Evolutionary conservation across 495 filamentous ascomycete species (phyloP).

Genomic region (Penicillium tannophilum): DNA sequence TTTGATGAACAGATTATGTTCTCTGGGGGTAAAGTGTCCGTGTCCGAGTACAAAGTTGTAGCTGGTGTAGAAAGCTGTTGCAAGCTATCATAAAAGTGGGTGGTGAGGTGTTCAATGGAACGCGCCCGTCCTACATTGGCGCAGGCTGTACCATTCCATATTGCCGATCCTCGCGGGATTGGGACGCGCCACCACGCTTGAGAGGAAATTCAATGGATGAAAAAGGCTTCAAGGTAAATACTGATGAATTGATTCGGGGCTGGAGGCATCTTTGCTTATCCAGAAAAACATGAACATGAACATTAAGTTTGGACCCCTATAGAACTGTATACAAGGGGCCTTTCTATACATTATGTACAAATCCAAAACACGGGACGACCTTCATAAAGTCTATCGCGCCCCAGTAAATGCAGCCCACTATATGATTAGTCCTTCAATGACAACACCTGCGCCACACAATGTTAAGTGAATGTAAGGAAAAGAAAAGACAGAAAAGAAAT

Average conservation of each 20-base stretch:
- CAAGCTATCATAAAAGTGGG: too few relatives aligned
- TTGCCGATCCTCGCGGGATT: too few relatives aligned
- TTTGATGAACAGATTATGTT: too few relatives aligned
- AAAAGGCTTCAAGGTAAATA: not conserved
- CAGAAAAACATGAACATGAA: not conserved
- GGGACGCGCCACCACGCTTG: too few relatives aligned
- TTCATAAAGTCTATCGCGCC: slow-evolving; percentile 3
- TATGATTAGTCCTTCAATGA: slow-evolving; percentile 17
- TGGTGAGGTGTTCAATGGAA: too few relatives aligned
- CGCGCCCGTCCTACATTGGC: too few relatives aligned
- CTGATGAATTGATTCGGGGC: not conserved
- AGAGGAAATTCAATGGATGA: not conserved
- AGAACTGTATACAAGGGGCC: slow-evolving; percentile 1
- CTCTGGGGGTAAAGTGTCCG: too few relatives aligned
- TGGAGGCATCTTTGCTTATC: not conserved
- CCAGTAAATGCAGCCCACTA: slow-evolving; percentile 6
- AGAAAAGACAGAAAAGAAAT: slow-evolving; percentile 4
- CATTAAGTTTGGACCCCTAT: not conserved
- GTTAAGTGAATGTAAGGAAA: slow-evolving; percentile 1
- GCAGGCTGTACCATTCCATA: too few relatives aligned
- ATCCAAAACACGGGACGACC: slow-evolving; percentile 6
- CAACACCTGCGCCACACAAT: not conserved
- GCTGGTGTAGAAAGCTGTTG: too few relatives aligned
- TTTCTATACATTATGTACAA: slow-evolving; percentile 17
- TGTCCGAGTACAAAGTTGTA: too few relatives aligned